Evolutionary conservation across 2,329 filamentous ascomycete species (phyloP), one percentile per base, ranked within the genome.

Genomic region (Alternaria metachromatica): DNA sequence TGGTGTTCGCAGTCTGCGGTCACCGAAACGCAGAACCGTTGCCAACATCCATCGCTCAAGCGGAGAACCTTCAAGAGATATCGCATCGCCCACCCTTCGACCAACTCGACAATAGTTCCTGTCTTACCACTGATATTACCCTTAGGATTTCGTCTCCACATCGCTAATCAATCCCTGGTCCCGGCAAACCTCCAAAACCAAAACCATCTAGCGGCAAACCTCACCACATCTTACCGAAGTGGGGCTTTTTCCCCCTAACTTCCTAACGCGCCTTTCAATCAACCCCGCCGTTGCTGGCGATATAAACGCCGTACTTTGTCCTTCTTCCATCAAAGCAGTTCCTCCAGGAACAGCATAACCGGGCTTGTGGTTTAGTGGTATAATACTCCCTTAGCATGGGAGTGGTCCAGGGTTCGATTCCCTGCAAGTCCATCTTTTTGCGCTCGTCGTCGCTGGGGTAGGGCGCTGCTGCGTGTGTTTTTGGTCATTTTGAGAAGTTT

Each of bases 331-430:
- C 37, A 41, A 18, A 41, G 37, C 37, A 41, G n/a, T 0, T 41
- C 37, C 13, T n/a, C 13, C 7, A 9, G 37, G 18, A 56, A 3
- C n/a, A 55, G 54, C 51, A 18, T 0, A 55, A 15, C 26, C 48
- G 66, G 66, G 66, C 66, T 69, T 60, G 66, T 69, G 66, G 66
- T 69, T 67, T 69, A 69, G 66, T 69, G 66, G 66, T 67, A 69
- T 67, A 63, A 69, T 67, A 67, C 62, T 67, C 64, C 62, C 66
- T 69, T 67, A 69, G 66, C 66, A 67, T 67, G 64, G 62, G 64
- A 67, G 64, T 65, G 64, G 64, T 67, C 64, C 64, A 48, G 54
- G 33, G 51, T 55, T 60, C 51, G 51, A 60, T 60, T 62, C 59
- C 54, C 59, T 49, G 59, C 59, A 49, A 62, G 59, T 62, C 59